Percentiles rank a stretch among this genome's conserved stretches.
These are phyloP conservation scores for Aspergillus alliaceus DNA, from an alignment of 2,329 filamentous ascomycete genomes.

Conservation along the genomic window DNA sequence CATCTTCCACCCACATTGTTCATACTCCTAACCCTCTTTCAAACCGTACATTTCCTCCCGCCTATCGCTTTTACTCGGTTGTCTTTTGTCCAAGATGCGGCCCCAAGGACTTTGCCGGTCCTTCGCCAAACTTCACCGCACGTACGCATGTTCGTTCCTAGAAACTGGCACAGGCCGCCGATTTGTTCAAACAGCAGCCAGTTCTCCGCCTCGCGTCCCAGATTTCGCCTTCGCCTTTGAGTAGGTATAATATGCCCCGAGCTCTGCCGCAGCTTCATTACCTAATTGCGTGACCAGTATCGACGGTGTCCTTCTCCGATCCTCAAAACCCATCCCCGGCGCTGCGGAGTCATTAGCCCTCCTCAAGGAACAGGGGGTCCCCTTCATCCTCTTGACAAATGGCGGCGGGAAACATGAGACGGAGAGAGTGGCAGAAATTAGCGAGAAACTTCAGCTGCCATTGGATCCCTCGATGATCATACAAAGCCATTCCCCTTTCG, in stretches of 20 bases:
- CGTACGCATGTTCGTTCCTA: slow-evolving; percentile 19
- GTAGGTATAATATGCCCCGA: slow-evolving; percentile 28
- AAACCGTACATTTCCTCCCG: too few relatives aligned
- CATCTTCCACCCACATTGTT: not conserved
- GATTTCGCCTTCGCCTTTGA: slow-evolving; percentile 49
- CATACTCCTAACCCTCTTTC: not conserved
- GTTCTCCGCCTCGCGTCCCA: slow-evolving; percentile 29
- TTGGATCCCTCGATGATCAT: slow-evolving; percentile 72
- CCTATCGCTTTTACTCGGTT: not conserved
- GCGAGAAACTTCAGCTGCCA: slow-evolving; percentile 62
- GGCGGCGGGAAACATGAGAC: slow-evolving; percentile 83
- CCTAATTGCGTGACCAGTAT: slow-evolving; percentile 55
- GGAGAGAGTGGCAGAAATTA: slow-evolving; percentile 70
- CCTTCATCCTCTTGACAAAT: slow-evolving; percentile 94
- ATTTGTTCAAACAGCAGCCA: slow-evolving; percentile 29
- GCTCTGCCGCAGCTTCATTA: not conserved
- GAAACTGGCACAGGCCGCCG: slow-evolving; percentile 18
- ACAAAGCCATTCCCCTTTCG: slow-evolving; percentile 88
- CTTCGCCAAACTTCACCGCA: slow-evolving; percentile 26
- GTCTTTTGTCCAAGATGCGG: slow-evolving; percentile 24
- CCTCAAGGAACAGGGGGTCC: slow-evolving; percentile 73
- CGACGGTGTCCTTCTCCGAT: slow-evolving; percentile 91
- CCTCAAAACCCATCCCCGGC: slow-evolving; percentile 73
- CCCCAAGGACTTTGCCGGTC: slow-evolving; percentile 25
- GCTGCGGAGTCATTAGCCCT: slow-evolving; percentile 72